phyloP scores from a whole-genome alignment of 495 filamentous ascomycete genomes.

The Annulohypoxylon moriforme region DNA sequence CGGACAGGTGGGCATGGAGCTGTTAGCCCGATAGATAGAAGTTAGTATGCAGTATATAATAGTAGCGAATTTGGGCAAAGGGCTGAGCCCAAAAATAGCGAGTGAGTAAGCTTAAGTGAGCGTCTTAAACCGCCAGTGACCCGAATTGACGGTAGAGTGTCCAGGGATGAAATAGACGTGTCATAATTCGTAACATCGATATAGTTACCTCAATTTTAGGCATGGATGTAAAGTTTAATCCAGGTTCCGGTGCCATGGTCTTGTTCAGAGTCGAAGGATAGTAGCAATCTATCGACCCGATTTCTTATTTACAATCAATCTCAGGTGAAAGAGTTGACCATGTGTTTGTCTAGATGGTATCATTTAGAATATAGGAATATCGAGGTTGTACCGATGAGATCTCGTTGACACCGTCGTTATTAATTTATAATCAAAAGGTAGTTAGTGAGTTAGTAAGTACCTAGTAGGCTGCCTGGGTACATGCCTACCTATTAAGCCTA shows the following conservation, averaged over 20 bases:
- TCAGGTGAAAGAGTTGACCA: not conserved
- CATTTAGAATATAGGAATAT: too few species aligned
- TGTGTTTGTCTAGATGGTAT: not conserved
- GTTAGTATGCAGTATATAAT: slow-evolving; percentile 36
- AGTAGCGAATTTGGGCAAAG: too few species aligned
- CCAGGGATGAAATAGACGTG: not conserved
- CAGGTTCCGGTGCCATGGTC: slow-evolving; percentile 40
- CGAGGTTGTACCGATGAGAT: too few species aligned
- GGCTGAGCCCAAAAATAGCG: not conserved
- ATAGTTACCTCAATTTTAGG: slow-evolving; percentile 61
- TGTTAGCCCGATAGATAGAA: slow-evolving; percentile 46
- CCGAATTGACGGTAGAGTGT: not conserved
- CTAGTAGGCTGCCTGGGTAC: too few species aligned
- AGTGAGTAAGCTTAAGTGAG: not conserved
- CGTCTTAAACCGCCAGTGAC: not conserved
- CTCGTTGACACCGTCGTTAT: too few species aligned
- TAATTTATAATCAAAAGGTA: not conserved
- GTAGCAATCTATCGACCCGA: not conserved
- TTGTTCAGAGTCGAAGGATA: not conserved
- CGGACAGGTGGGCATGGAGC: slow-evolving; percentile 87
- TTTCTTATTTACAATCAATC: too few species aligned
- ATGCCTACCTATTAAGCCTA: too few species aligned
- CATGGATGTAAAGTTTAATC: slow-evolving; percentile 56
- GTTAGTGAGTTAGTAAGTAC: not conserved
- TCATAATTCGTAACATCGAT: not conserved